These are phyloP conservation scores for Dothistroma septosporum DNA, from an alignment of 2,329 filamentous ascomycete species.

Conservation along the genomic window DNA sequence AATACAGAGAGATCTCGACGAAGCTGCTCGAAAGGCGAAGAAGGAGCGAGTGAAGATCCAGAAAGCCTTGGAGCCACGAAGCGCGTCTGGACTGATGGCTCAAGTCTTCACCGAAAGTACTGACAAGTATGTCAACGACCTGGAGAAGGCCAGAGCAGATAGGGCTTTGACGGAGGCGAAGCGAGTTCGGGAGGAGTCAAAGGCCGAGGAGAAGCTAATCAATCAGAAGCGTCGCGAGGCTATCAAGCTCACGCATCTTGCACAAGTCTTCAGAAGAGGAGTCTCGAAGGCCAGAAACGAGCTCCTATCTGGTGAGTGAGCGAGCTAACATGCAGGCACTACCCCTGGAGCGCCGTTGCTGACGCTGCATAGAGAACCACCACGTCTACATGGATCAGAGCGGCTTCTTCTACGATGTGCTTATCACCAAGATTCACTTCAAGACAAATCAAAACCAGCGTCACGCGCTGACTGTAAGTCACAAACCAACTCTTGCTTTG, in stretches of 20 bases:
- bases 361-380: conserved; percentile 49
- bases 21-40: conserved; percentile 5
- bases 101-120: conserved; percentile 38
- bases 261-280: conserved; percentile 23
- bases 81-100: conserved; percentile 18
- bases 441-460: conserved; percentile 53
- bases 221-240: conserved; percentile 14
- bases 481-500: neutral
- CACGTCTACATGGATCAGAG: conserved; percentile 61
- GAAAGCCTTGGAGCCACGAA: conserved; percentile 23
- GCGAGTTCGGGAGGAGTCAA: conserved; percentile 33
- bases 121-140: conserved; percentile 20
- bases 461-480: conserved; percentile 47
- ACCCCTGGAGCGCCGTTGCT: neutral
- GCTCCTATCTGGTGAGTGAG: conserved; percentile 36
- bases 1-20: conserved; percentile 1
- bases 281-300: conserved; percentile 28
- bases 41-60: conserved; percentile 28
- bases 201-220: conserved; percentile 13
- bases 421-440: conserved; percentile 52
- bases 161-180: conserved; percentile 23
- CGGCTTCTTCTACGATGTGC: conserved; percentile 61
- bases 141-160: conserved; percentile 32
- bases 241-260: conserved; percentile 9
- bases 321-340: neutral